Conservation (phyloP, 2,329 filamentous ascomycete species). For the Pyricularia sp. region DNA sequence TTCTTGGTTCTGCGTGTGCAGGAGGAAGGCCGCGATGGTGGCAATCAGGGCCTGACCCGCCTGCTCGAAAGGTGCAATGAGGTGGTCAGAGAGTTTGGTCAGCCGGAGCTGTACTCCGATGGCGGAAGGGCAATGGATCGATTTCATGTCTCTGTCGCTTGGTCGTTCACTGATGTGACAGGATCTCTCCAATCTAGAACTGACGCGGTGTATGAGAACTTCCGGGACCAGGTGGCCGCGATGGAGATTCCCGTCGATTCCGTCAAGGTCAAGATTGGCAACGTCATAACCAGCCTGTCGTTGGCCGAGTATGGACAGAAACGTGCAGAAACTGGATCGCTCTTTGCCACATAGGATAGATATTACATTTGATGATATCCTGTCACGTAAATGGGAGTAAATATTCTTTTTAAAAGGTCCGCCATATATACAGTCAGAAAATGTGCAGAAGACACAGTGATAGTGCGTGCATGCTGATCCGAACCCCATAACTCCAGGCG, state of each 20-base stretch:
- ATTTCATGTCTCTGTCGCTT: conserved; percentile 86
- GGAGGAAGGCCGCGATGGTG: conserved; percentile 4
- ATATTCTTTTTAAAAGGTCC: background rate
- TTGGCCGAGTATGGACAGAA: conserved; percentile 4
- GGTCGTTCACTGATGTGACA: conserved; percentile 51
- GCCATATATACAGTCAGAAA: background rate
- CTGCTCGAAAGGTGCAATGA: conserved; percentile 58
- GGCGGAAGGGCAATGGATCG: conserved; percentile 22
- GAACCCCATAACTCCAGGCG: background rate
- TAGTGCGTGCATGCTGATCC: background rate
- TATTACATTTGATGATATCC: background rate
- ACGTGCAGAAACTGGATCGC: background rate
- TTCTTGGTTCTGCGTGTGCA: conserved; percentile 69
- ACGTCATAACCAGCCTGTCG: conserved; percentile 42
- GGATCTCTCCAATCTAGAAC: conserved; percentile 27
- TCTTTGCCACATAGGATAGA: background rate
- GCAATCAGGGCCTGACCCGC: conserved; percentile 40
- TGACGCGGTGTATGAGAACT: conserved; percentile 14
- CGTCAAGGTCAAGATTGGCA: conserved; percentile 66
- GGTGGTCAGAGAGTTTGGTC: conserved; percentile 43
- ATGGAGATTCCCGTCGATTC: conserved; percentile 42
- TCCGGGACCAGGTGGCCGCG: conserved; percentile 17
- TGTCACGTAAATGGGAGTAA: background rate
- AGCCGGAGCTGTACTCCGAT: conserved; percentile 55
- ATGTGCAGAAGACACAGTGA: background rate